These are phyloP conservation scores for Aristolochia contorta DNA, from an alignment of 164 flowering plant species.

Conservation along the genomic window DNA sequence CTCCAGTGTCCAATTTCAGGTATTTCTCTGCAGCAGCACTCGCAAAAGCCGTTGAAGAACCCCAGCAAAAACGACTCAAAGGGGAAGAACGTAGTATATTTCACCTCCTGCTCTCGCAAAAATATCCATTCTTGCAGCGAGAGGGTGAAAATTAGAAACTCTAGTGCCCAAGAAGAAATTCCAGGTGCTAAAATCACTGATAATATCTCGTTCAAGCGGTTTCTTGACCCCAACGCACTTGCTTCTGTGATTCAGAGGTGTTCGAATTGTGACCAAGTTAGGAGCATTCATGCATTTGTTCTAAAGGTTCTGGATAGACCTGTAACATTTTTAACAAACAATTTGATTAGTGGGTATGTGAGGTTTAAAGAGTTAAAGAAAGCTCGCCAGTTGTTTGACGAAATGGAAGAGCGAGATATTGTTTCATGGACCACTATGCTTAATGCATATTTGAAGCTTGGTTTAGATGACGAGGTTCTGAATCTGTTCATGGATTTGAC, in stretches of 20 bases:
- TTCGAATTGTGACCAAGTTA: slow-evolving; percentile 24
- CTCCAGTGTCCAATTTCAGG: no score
- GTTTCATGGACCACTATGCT: slow-evolving; percentile 81
- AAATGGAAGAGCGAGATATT: slow-evolving; percentile 43
- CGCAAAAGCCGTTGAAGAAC: no score
- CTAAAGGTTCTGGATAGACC: slow-evolving; percentile 18
- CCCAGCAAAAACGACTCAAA: no score
- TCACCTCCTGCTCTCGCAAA: no score
- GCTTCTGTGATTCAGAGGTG: slow-evolving; percentile 45
- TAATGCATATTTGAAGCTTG: slow-evolving; percentile 48
- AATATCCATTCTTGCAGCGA: no score
- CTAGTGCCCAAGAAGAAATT: background rate
- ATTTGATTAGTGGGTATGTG: slow-evolving; percentile 49
- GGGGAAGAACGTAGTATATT: no score
- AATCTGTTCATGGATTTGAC: slow-evolving; percentile 29
- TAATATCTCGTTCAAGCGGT: slow-evolving; percentile 3
- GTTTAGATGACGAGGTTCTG: slow-evolving; percentile 40
- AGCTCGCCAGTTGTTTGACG: slow-evolving; percentile 68
- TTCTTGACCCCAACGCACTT: slow-evolving; percentile 16
- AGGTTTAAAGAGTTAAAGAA: slow-evolving; percentile 31
- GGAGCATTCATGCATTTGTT: slow-evolving; percentile 35
- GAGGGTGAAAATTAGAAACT: no score
- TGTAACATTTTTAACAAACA: slow-evolving; percentile 34
- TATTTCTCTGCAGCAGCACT: no score
- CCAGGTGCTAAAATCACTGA: slow-evolving; percentile 12